phyloP scores from a whole-genome alignment of 2,329 filamentous ascomycete species.

The Diaporthe destruens region DNA sequence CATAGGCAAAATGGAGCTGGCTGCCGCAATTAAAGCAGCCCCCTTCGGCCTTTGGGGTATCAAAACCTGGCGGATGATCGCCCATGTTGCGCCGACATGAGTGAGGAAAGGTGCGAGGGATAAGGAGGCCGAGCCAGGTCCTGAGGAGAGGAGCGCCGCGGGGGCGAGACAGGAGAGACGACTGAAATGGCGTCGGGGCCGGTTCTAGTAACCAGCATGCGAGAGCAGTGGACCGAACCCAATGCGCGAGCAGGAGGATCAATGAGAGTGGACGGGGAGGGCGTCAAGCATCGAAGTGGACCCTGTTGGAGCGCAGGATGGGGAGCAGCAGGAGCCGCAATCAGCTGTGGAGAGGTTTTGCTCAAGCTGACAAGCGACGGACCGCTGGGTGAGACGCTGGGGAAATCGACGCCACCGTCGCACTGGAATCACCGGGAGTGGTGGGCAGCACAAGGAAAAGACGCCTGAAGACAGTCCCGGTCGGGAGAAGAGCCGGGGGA shows the following conservation, averaged over 20 bases:
- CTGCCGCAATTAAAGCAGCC: conserved; percentile 68
- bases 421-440: background rate
- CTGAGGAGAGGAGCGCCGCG: conserved; percentile 17
- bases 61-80: conserved; percentile 48
- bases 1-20: conserved; percentile 64
- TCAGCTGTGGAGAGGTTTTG: conserved; percentile 9
- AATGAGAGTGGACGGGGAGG: conserved; percentile 9
- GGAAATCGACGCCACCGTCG: background rate
- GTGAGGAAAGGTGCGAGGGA: background rate
- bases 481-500: conserved; percentile 12
- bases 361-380: conserved; percentile 9
- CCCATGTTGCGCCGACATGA: conserved; percentile 45
- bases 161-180: background rate
- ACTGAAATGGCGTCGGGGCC: background rate
- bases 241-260: background rate
- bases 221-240: background rate
- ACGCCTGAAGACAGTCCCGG: background rate
- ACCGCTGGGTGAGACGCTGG: conserved; percentile 12
- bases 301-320: background rate
- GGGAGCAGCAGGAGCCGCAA: conserved; percentile 7
- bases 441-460: background rate
- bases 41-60: conserved; percentile 48
- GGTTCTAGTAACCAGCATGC: background rate
- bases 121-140: background rate
- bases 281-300: conserved; percentile 20